Evolutionary conservation across 2,329 filamentous ascomycete genomes (phyloP).

Genomic region (Aspergillus sp.): DNA sequence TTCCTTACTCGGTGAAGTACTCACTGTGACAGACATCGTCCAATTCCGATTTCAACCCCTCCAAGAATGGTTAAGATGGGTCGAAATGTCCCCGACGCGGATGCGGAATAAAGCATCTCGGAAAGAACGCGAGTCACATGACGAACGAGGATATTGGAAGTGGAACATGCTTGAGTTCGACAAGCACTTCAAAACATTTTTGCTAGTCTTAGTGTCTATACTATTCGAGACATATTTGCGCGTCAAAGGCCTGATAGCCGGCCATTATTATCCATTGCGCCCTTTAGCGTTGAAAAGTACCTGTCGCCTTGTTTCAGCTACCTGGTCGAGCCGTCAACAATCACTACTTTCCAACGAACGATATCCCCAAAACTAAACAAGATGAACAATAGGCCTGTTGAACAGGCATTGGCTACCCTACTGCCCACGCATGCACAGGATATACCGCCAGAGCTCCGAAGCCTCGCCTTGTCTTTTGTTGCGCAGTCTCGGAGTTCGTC

Average conservation of each 20-base stretch:
- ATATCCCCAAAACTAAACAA: constrained; percentile 1
- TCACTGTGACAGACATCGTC: constrained; percentile 37
- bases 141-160: neutral
- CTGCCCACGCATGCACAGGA: constrained; percentile 70
- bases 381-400: constrained; percentile 72
- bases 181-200: neutral
- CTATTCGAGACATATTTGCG: neutral
- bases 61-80: neutral
- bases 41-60: neutral
- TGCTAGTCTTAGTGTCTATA: neutral
- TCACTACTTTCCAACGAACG: neutral
- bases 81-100: neutral
- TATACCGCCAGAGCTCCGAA: constrained; percentile 68
- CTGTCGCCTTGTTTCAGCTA: neutral
- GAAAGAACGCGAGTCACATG: constrained; percentile 5
- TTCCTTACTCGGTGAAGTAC: constrained; percentile 4
- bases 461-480: constrained; percentile 70
- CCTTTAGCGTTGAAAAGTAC: neutral
- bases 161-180: neutral
- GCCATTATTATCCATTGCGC: neutral
- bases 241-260: too few relatives aligned
- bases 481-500: constrained; percentile 78
- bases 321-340: neutral
- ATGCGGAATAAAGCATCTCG: neutral
- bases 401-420: constrained; percentile 70